Percentiles rank a stretch among this genome's conserved stretches.
Evolutionary conservation across 2,329 filamentous ascomycete genomes (phyloP).

Genomic region (Parascedosporium putredinis): DNA sequence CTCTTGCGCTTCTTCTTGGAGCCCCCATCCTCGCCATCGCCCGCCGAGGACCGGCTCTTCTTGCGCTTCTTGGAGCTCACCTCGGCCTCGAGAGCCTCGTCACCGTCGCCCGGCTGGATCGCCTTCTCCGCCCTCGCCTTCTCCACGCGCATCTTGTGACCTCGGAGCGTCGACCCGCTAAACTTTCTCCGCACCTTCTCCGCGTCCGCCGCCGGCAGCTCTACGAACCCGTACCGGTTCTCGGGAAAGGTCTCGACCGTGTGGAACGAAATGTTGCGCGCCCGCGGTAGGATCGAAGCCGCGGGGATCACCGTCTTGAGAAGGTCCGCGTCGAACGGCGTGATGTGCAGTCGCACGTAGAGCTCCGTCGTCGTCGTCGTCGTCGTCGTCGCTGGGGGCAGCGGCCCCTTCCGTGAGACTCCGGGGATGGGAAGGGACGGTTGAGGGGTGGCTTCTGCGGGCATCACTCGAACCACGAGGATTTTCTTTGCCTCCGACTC

Average conservation of each 20-base stretch:
- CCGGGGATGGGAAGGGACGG: background rate
- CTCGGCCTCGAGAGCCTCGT: conserved; percentile 21
- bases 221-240: conserved; percentile 79
- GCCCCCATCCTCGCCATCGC: conserved; percentile 16
- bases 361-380: background rate
- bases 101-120: conserved; percentile 17
- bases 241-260: conserved; percentile 80
- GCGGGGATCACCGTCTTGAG: conserved; percentile 62
- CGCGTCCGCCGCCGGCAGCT: conserved; percentile 69
- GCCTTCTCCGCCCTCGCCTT: conserved; percentile 54
- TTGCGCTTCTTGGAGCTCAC: conserved; percentile 28
- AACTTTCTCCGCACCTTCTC: conserved; percentile 88
- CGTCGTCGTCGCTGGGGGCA: too few relatives aligned
- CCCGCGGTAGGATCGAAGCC: conserved; percentile 51
- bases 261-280: conserved; percentile 82
- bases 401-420: background rate
- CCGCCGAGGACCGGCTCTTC: conserved; percentile 25
- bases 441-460: background rate
- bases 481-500: background rate
- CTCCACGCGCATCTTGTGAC: conserved; percentile 75
- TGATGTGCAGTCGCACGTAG: conserved; percentile 59
- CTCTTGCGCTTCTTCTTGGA: conserved; percentile 38
- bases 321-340: conserved; percentile 69
- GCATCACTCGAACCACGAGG: background rate
- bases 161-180: conserved; percentile 75